phyloP scores from a whole-genome alignment of 495 filamentous ascomycete genomes.

The Tuber umbilicatum region DNA sequence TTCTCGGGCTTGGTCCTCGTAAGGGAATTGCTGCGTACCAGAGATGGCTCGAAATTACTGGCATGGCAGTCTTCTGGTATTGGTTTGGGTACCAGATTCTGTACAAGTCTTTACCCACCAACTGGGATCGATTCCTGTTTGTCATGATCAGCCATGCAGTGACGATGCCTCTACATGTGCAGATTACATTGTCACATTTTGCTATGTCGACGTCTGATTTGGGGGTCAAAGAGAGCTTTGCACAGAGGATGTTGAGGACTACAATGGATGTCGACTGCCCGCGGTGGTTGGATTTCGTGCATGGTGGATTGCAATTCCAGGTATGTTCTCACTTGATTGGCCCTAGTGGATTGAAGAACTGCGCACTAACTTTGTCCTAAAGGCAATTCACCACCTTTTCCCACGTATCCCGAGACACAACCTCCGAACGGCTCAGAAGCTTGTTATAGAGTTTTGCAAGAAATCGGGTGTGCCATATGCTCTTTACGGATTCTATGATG shows the following conservation, averaged over 20 bases:
- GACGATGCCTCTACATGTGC: conserved; percentile 80
- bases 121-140: conserved; percentile 63
- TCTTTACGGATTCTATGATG: conserved; percentile 85
- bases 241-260: conserved; percentile 93
- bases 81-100: conserved; percentile 88
- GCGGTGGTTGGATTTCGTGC: conserved; percentile 90
- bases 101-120: conserved; percentile 67
- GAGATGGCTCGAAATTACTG: conserved; percentile 73
- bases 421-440: conserved; percentile 69
- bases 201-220: conserved; percentile 93
- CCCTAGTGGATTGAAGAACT: conserved; percentile 3
- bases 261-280: conserved; percentile 98
- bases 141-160: conserved; percentile 81
- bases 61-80: conserved; percentile 82
- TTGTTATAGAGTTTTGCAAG: conserved; percentile 81
- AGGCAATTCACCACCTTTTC: conserved; percentile 85
- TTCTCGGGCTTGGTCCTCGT: conserved; percentile 66
- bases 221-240: conserved; percentile 79
- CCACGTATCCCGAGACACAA: conserved; percentile 95
- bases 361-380: conserved; percentile 14
- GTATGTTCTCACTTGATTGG: conserved; percentile 14
- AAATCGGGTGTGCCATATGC: conserved; percentile 92
- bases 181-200: conserved; percentile 95
- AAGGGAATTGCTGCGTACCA: conserved; percentile 87
- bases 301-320: conserved; percentile 94